These are phyloP conservation scores for Lepiota subincarnata DNA, from an alignment of 768 basidiomycete genomes.

Conservation along the genomic window DNA sequence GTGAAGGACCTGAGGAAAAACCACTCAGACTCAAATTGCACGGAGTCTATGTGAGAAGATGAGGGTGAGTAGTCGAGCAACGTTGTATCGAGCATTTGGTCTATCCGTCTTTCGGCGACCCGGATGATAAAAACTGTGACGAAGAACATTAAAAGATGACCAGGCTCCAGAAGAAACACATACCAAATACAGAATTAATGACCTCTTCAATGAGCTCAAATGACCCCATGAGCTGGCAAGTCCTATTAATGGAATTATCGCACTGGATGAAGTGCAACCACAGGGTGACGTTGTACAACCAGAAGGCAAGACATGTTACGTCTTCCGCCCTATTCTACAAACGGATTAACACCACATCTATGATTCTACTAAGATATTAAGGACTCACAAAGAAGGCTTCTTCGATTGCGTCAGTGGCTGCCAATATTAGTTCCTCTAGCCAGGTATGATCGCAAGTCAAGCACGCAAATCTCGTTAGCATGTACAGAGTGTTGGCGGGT, in stretches of 20 bases:
- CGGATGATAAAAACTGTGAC: conserved; percentile 88
- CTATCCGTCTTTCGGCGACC: conserved; percentile 84
- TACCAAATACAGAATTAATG: conserved; percentile 92
- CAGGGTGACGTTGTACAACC: conserved; percentile 88
- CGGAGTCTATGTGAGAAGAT: conserved; percentile 71
- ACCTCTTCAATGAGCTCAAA: conserved; percentile 88
- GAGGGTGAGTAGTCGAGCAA: conserved; percentile 79
- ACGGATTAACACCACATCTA: conserved; percentile 12
- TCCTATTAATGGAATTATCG: conserved; percentile 70
- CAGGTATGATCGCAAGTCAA: conserved; percentile 86
- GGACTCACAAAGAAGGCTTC: conserved; percentile 83
- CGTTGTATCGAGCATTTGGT: conserved; percentile 76
- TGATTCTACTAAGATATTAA: conserved; percentile 2
- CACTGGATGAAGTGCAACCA: conserved; percentile 91
- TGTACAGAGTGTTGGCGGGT: conserved; percentile 88
- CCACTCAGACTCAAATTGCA: conserved; percentile 98
- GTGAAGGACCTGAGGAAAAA: conserved; percentile 75
- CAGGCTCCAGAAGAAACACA: conserved; percentile 13
- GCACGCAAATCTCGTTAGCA: conserved; percentile 91
- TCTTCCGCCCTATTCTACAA: conserved; percentile 78
- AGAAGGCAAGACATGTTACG: conserved; percentile 83
- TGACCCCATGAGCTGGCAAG: conserved; percentile 80
- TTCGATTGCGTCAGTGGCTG: conserved; percentile 90
- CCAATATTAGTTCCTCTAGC: conserved; percentile 89
- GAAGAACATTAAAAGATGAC: conserved; percentile 11